These are phyloP conservation scores for Colletotrichum sp. DNA, from an alignment of 2,329 filamentous ascomycete genomes.

Conservation along the genomic window DNA sequence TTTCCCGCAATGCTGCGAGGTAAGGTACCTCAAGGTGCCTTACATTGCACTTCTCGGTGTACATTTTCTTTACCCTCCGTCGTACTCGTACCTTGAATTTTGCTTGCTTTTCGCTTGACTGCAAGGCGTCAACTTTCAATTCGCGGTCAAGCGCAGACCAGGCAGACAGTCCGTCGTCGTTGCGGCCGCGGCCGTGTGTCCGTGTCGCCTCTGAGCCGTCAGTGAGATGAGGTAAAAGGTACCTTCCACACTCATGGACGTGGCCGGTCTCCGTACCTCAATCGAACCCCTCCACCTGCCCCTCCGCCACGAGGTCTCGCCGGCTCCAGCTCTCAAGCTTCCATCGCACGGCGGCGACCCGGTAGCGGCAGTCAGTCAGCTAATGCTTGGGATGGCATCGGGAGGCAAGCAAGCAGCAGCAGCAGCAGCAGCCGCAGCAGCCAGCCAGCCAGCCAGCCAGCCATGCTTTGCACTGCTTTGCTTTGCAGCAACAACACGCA, in stretches of 20 bases:
- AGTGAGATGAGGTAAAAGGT: not conserved
- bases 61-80: not conserved
- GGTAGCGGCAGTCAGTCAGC: not conserved
- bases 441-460: not conserved
- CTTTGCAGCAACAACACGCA: not conserved
- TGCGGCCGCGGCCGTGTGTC: not conserved
- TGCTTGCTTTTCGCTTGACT: not conserved
- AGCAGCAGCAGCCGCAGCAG: not conserved
- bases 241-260: not conserved
- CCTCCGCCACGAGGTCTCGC: not conserved
- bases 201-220: not conserved
- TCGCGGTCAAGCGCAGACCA: not conserved
- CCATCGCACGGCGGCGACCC: not conserved
- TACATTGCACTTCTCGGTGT: not conserved
- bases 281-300: not conserved
- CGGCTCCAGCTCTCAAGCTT: not conserved
- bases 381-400: not conserved
- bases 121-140: not conserved
- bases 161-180: not conserved
- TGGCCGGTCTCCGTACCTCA: not conserved
- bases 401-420: not conserved
- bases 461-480: not conserved
- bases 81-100: not conserved
- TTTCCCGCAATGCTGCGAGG: not conserved
- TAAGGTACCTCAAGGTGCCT: not conserved